These are phyloP conservation scores for Serendipita vermifera DNA, from an alignment of 768 basidiomycete genomes.

Conservation along the genomic window DNA sequence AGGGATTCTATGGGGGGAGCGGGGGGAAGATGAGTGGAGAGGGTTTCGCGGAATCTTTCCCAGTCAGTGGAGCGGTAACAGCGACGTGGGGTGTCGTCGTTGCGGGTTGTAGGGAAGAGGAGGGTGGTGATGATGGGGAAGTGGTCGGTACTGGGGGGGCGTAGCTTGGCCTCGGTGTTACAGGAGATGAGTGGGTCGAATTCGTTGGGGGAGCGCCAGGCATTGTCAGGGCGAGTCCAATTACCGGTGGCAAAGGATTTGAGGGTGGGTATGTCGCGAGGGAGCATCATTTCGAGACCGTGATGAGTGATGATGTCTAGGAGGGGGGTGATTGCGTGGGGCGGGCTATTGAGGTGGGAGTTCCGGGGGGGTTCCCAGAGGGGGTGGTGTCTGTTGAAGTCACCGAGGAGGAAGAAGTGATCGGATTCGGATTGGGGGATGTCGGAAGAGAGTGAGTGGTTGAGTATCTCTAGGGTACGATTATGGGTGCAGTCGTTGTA, in stretches of 20 bases:
- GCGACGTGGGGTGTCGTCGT: neutral
- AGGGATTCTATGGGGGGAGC: neutral
- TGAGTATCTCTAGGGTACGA: too few species aligned
- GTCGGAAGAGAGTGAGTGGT: too few species aligned
- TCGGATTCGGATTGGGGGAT: too few species aligned
- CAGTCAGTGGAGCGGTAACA: slow-evolving; percentile 26
- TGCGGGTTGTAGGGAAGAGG: slow-evolving; percentile 10
- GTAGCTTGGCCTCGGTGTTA: slow-evolving; percentile 14
- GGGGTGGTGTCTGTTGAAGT: neutral
- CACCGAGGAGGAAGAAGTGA: too few species aligned
- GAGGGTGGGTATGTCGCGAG: slow-evolving; percentile 26
- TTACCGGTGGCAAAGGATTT: slow-evolving; percentile 23
- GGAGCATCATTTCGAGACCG: slow-evolving; percentile 27
- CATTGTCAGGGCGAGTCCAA: slow-evolving; percentile 32
- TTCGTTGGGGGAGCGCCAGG: slow-evolving; percentile 24
- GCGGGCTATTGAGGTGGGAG: neutral
- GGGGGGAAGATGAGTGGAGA: slow-evolving; percentile 10
- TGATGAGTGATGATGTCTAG: slow-evolving; percentile 22
- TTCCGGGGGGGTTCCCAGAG: neutral
- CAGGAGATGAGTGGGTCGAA: slow-evolving; percentile 21
- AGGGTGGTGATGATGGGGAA: slow-evolving; percentile 26
- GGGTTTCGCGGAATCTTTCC: slow-evolving; percentile 20
- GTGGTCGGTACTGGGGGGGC: slow-evolving; percentile 28
- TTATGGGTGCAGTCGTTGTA: neutral
- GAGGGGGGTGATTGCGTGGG: slow-evolving; percentile 22